Evolutionary conservation across 176 grass and related monocot genomes (phyloP), one percentile per base, ranked within the genome.

Genomic region (Hordeum marinum): DNA sequence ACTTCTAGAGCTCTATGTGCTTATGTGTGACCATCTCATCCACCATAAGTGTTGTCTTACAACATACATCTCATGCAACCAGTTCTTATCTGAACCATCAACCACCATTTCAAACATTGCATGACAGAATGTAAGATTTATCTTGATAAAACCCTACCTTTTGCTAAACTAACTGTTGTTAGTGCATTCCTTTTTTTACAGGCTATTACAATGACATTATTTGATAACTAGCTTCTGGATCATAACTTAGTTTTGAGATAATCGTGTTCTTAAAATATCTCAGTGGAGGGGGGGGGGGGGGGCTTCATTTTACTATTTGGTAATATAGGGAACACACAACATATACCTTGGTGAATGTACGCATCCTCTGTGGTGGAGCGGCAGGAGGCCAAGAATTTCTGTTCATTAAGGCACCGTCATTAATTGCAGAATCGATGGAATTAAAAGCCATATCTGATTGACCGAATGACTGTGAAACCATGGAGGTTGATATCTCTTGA

Each of bases 381-480:
- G 90, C 78, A 36, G 76, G 23, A 25, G 86, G 80, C 90, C 92
- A 96, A 54, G 97, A 91, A 85, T 76, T 98, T 80, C 80, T 95
- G 86, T 92, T 96, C 85, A 99, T 86, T 25, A 99, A 84, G 43
- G 84, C 75, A 77, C 80, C 90, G 68, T 99, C 92, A 62, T 94
- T 99, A 80, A 96, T 96, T 25, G 84, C 80, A 50, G 97, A 99
- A 92, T 99, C 94, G 18, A 96, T 99, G 63, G 97, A 94, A 87
- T 99, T 96, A 77, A 99, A 96, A 36, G 86, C 97, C 87, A 96
- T 88, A 83, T 99, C 94, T 3, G 90, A 94, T 68, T 92, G 91
- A 89, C 90, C 97, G 43, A 99, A 96, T 72, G 97, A 94, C 70
- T 99, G 97, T 34, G 94, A 99, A 91, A 99, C 92, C 90, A 99